Evolutionary conservation across 1,139 yeast genomes (phyloP).

Genomic region (Sugiyamaella sp.): DNA sequence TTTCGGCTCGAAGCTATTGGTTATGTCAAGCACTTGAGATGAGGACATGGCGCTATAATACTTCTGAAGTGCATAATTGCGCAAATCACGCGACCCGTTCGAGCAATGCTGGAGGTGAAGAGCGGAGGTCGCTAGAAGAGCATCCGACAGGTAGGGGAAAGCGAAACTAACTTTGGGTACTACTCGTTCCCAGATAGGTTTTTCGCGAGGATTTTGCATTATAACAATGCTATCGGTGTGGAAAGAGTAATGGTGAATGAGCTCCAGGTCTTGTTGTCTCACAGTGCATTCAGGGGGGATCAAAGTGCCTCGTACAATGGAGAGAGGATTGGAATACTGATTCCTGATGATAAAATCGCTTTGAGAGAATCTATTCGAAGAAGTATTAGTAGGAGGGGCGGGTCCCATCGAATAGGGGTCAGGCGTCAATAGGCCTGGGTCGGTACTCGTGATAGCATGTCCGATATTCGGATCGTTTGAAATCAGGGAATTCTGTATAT

Average conservation of each 20-base stretch:
- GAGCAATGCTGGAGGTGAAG: conserved; percentile 27
- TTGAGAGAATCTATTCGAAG: background rate
- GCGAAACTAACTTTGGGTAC: conserved; percentile 29
- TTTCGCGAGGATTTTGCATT: conserved; percentile 20
- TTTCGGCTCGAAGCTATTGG: conserved; percentile 25
- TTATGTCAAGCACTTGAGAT: conserved; percentile 22
- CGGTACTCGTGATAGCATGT: background rate
- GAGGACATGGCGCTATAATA: conserved; percentile 27
- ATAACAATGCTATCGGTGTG: conserved; percentile 23
- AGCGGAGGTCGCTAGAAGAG: conserved; percentile 29
- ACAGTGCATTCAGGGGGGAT: conserved; percentile 22
- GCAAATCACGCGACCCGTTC: conserved; percentile 23
- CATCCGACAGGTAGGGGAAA: conserved; percentile 25
- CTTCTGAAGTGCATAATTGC: conserved; percentile 27
- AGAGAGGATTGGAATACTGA: background rate
- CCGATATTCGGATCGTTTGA: background rate
- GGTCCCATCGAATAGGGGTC: background rate
- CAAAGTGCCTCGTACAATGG: conserved; percentile 17
- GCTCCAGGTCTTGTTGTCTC: conserved; percentile 24
- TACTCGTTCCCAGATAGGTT: conserved; percentile 25
- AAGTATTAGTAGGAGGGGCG: background rate
- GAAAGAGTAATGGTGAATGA: conserved; percentile 26
- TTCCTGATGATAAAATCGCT: background rate
- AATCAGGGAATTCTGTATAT: background rate
- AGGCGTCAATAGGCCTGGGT: background rate